A percentile compares a stretch with the other conserved stretches of the same genome.
Evolutionary conservation across 805 yeast species (phyloP).

Genomic region (Candida pini): DNA sequence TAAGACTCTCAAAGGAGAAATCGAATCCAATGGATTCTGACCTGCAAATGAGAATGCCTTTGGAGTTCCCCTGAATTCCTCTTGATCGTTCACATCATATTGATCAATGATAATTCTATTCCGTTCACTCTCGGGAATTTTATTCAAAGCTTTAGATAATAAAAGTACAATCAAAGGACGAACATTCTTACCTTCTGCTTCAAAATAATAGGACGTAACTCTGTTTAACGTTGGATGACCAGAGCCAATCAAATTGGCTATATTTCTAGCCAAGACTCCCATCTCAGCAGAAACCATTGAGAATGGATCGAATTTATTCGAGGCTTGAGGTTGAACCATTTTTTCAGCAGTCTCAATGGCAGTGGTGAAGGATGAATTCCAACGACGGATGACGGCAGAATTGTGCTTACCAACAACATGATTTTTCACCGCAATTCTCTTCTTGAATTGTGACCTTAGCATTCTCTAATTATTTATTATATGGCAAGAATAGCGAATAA

Average conservation of each 20-base stretch:
- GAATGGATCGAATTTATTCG: slow-evolving; percentile 70
- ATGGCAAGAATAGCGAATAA: neutral
- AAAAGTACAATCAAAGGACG: slow-evolving; percentile 86
- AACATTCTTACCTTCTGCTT: slow-evolving; percentile 93
- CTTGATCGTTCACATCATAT: slow-evolving; percentile 62
- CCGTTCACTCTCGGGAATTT: slow-evolving; percentile 66
- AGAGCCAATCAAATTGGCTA: slow-evolving; percentile 80
- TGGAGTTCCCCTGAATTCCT: slow-evolving; percentile 55
- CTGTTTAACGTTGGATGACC: slow-evolving; percentile 92
- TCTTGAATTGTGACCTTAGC: no score
- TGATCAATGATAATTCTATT: slow-evolving; percentile 57
- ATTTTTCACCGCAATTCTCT: no score
- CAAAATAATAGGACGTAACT: slow-evolving; percentile 92
- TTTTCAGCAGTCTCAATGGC: slow-evolving; percentile 72
- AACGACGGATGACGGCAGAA: slow-evolving; percentile 4
- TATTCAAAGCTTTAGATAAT: slow-evolving; percentile 72
- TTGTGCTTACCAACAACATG: no score
- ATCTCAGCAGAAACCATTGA: slow-evolving; percentile 89
- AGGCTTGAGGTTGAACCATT: slow-evolving; percentile 57
- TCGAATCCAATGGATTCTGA: slow-evolving; percentile 51
- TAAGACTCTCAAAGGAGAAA: slow-evolving; percentile 76
- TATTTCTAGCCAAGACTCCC: slow-evolving; percentile 82
- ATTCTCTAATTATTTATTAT: slow-evolving; percentile 2
- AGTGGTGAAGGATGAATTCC: slow-evolving; percentile 34
- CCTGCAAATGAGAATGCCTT: slow-evolving; percentile 52